Base-by-base conservation (phyloP, 495 filamentous ascomycete genomes). In the Penicillium bialowiezense region DNA sequence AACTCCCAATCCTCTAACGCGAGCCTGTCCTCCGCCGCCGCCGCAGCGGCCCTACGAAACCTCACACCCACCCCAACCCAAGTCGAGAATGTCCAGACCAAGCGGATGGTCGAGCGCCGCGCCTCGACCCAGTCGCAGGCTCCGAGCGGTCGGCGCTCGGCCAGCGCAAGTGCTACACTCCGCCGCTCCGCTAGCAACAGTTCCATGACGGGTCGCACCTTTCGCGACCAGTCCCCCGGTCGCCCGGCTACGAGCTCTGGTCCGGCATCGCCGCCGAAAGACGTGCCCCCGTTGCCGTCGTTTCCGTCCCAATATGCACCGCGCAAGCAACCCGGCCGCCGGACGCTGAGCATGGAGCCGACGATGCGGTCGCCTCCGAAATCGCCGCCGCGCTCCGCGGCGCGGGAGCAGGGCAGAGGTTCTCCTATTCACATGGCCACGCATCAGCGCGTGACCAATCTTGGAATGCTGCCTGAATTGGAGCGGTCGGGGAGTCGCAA, bases 161-260 rank as follows among this genome's bases (percentile, higher is more conserved):
- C 65, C 7, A 67, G 66, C 35, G 64, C 65, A n/a, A 63, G 68
- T 43, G 69, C 65, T 8, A 42, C 58, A 14, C 72, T 92, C 29
- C 77, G 80, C 45, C 75, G 91, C 37, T 73, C 76, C 21, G 79
- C 70, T 21, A 96, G 91, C 65, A 80, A 76, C 36, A 80, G 83
- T 12, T 95, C 89, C 23, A 95, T 96, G 90, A 84, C 79, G 33
- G 86, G 90, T 52, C 79, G 91, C 32, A 89, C 89, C 1, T 96
- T 96, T 67, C 81, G 91, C 49, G 74, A 86, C 54, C 66, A 83
- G 46, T 80, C 90, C 50, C 74, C 89, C 52, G 72, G 70, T 67
- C 67, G 78, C 41, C 60, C 74, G 42, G 66, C 71, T 32, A 74
- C 77, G 36, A 67, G 72, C 56, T 55, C 63, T 24, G 65, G 65